Percentiles rank a stretch among this genome's conserved stretches.
phyloP scores from a whole-genome alignment of 768 basidiomycete genomes.

The Pluteus cervinus region DNA sequence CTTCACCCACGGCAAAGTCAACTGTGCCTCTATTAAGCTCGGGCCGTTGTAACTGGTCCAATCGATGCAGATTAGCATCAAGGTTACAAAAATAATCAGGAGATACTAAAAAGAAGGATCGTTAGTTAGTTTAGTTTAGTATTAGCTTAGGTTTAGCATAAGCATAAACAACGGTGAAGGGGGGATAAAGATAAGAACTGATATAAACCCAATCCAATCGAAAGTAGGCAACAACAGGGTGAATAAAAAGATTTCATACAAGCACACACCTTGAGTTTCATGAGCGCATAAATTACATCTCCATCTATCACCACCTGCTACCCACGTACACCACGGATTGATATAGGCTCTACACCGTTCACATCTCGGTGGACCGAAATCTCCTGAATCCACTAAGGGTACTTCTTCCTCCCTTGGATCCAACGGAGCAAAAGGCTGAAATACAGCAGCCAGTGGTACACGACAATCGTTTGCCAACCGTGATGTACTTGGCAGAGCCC shows the following conservation, averaged over 20 bases:
- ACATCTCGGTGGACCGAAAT: conserved; percentile 78
- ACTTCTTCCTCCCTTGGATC: conserved; percentile 73
- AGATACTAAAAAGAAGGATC: conserved; percentile 43
- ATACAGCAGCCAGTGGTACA: conserved; percentile 76
- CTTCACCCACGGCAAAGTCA: conserved; percentile 77
- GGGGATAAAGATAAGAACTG: not conserved
- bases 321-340: conserved; percentile 90
- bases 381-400: conserved; percentile 69
- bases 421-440: conserved; percentile 89
- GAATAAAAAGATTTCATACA: not conserved
- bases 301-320: conserved; percentile 80
- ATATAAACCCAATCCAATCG: not conserved
- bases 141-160: not conserved
- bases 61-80: conserved; percentile 67
- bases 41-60: conserved; percentile 77
- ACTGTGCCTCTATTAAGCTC: conserved; percentile 90
- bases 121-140: conserved; percentile 7
- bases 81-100: conserved; percentile 82
- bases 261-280: conserved; percentile 72
- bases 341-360: conserved; percentile 82
- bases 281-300: conserved; percentile 86
- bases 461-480: conserved; percentile 76
- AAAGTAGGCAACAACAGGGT: not conserved
- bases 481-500: conserved; percentile 78
- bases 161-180: not conserved